These are phyloP conservation scores for Scleroderma bovista DNA, from an alignment of 768 basidiomycete genomes.

Conservation along the genomic window DNA sequence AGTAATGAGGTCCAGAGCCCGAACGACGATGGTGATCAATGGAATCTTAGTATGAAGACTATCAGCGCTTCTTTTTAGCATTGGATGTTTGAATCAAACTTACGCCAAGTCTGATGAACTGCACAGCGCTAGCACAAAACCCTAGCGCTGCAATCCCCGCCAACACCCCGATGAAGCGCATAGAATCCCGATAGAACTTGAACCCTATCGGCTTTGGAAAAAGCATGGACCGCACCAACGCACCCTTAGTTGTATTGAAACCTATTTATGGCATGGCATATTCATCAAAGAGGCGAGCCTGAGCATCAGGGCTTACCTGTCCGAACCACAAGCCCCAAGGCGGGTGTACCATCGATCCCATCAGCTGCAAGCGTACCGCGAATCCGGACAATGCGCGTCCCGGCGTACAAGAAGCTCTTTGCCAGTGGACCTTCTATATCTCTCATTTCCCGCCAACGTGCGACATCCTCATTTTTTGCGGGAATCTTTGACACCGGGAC, in stretches of 20 bases:
- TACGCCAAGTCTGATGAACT: slow-evolving; percentile 88
- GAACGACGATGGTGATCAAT: slow-evolving; percentile 87
- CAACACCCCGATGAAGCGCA: slow-evolving; percentile 86
- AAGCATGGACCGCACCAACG: slow-evolving; percentile 93
- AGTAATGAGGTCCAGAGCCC: slow-evolving; percentile 92
- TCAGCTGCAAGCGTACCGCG: slow-evolving; percentile 56
- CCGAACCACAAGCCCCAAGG: slow-evolving; percentile 77
- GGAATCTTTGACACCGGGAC: slow-evolving; percentile 93
- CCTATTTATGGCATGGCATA: slow-evolving; percentile 36
- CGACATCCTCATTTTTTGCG: slow-evolving; percentile 72
- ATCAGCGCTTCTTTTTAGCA: slow-evolving; percentile 3
- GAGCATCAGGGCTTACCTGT: slow-evolving; percentile 51
- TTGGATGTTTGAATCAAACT: slow-evolving; percentile 19
- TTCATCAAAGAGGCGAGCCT: slow-evolving; percentile 2
- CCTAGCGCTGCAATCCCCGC: slow-evolving; percentile 88
- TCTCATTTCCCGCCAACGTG: slow-evolving; percentile 62
- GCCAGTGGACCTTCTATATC: slow-evolving; percentile 56
- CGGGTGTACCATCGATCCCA: slow-evolving; percentile 49
- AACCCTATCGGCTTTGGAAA: slow-evolving; percentile 99
- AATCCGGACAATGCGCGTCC: slow-evolving; percentile 86
- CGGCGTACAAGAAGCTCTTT: slow-evolving; percentile 84
- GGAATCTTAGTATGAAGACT: slow-evolving; percentile 48
- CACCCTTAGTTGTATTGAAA: slow-evolving; percentile 97
- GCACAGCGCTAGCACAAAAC: slow-evolving; percentile 86
- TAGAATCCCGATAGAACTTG: slow-evolving; percentile 94